A percentile compares a stretch with the other conserved stretches of the same genome.
Conservation (phyloP, 1,284 basidiomycete genomes). For the Moesziomyces globuligerus region DNA sequence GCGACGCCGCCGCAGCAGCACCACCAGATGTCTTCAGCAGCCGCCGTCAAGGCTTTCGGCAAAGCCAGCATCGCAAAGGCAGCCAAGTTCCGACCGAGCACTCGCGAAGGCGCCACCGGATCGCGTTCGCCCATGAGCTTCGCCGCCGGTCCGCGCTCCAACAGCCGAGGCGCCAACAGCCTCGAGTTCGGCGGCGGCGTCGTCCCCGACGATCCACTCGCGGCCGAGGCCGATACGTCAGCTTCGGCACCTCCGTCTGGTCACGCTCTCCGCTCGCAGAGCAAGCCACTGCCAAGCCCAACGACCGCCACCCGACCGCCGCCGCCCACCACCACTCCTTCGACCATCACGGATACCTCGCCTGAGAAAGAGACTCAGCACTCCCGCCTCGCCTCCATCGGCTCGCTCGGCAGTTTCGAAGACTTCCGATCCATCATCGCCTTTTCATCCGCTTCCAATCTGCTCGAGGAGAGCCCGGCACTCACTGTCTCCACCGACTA, state of each 20-base stretch:
- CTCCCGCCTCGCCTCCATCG: slow-evolving; percentile 22
- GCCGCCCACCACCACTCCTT: not conserved
- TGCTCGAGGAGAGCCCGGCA: slow-evolving; percentile 26
- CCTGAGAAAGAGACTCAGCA: slow-evolving; percentile 5
- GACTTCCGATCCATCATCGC: slow-evolving; percentile 41
- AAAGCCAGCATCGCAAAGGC: slow-evolving; percentile 25
- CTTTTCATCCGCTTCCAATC: slow-evolving; percentile 20
- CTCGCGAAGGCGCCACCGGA: slow-evolving; percentile 13
- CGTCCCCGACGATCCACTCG: slow-evolving; percentile 33
- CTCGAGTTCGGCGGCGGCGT: slow-evolving; percentile 46
- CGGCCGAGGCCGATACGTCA: slow-evolving; percentile 20
- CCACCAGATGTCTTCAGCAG: too few relatives aligned
- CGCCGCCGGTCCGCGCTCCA: slow-evolving; percentile 36
- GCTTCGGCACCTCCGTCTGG: too few relatives aligned
- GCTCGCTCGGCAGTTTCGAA: slow-evolving; percentile 29
- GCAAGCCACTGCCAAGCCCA: slow-evolving; percentile 5
- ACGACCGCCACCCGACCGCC: not conserved
- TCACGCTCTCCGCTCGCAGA: too few relatives aligned
- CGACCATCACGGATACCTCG: not conserved
- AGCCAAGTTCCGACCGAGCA: slow-evolving; percentile 24
- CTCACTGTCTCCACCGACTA: slow-evolving; percentile 27
- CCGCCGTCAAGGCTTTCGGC: slow-evolving; percentile 23
- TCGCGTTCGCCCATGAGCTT: slow-evolving; percentile 32
- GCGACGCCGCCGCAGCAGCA: too few relatives aligned
- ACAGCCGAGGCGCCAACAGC: slow-evolving; percentile 19